Percentiles rank a stretch among this genome's conserved stretches.
Evolutionary conservation across 2,329 filamentous ascomycete species (phyloP).

Genomic region (Nemania diffusa): DNA sequence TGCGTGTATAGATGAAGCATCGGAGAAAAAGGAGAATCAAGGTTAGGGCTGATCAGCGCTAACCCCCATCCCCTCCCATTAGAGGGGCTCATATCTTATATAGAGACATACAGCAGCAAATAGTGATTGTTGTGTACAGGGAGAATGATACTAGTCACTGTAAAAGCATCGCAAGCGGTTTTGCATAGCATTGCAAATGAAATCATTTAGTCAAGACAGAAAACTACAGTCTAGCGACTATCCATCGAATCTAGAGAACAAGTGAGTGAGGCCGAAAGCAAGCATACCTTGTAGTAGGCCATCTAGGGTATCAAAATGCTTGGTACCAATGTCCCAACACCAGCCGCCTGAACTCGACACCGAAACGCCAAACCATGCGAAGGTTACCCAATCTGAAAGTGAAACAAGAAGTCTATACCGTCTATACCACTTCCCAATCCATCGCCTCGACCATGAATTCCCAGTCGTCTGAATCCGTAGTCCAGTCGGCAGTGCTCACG

Average conservation of each 20-base stretch:
- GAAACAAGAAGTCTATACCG: neutral
- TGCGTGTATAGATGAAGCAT: too few species aligned
- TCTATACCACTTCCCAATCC: slow-evolving; percentile 63
- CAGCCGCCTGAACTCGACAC: slow-evolving; percentile 3
- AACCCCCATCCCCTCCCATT: too few species aligned
- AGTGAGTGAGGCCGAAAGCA: slow-evolving; percentile 2
- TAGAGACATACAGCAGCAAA: too few species aligned
- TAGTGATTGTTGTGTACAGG: neutral
- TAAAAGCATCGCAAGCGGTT: neutral
- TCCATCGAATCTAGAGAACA: slow-evolving; percentile 2
- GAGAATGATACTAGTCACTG: neutral
- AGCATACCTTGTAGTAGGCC: slow-evolving; percentile 3
- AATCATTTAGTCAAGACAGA: neutral
- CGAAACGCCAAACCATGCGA: slow-evolving; percentile 21
- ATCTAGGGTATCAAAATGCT: slow-evolving; percentile 19
- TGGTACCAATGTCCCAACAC: slow-evolving; percentile 9
- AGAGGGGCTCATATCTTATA: too few species aligned
- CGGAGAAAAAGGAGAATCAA: too few species aligned
- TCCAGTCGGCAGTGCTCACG: slow-evolving; percentile 38
- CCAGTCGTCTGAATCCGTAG: slow-evolving; percentile 58
- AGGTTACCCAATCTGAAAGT: neutral
- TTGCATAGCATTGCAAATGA: neutral
- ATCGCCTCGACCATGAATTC: slow-evolving; percentile 69
- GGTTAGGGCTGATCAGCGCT: too few species aligned
- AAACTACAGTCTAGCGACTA: slow-evolving; percentile 7